phyloP scores from a whole-genome alignment of 345 rosid genomes.

The Populus euphratica region DNA sequence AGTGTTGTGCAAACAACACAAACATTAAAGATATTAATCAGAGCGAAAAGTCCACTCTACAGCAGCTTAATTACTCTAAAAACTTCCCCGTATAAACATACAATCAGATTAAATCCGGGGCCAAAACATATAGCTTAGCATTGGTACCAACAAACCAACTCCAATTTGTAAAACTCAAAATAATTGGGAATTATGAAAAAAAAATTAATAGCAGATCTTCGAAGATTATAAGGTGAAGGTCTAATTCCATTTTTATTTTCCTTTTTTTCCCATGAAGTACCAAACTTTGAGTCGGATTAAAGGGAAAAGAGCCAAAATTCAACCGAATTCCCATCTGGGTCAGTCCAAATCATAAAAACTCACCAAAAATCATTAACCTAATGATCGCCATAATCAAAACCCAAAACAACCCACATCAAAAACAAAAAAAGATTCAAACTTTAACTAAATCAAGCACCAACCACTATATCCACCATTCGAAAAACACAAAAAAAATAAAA shows the following conservation, averaged over 20 bases:
- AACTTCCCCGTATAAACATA: neutral
- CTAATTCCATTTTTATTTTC: neutral
- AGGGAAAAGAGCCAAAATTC: neutral
- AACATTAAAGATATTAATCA: no score
- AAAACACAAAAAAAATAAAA: neutral
- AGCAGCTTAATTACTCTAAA: neutral
- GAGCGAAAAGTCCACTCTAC: neutral
- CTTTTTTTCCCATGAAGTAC: neutral
- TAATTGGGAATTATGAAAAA: neutral
- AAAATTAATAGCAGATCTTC: neutral
- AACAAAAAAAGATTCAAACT: neutral
- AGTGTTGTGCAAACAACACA: no score
- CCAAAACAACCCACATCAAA: neutral
- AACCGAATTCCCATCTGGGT: neutral
- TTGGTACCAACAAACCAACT: no score
- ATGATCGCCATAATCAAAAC: neutral
- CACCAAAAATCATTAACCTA: neutral
- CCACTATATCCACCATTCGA: neutral
- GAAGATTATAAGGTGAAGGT: neutral
- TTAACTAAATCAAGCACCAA: neutral
- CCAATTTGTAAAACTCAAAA: no score
- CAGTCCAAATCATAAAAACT: neutral
- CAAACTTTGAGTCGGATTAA: neutral
- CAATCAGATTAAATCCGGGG: neutral
- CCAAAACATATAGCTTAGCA: neutral